phyloP scores from a whole-genome alignment of 2,329 filamentous ascomycete genomes.

The Pyrenophora teres region DNA sequence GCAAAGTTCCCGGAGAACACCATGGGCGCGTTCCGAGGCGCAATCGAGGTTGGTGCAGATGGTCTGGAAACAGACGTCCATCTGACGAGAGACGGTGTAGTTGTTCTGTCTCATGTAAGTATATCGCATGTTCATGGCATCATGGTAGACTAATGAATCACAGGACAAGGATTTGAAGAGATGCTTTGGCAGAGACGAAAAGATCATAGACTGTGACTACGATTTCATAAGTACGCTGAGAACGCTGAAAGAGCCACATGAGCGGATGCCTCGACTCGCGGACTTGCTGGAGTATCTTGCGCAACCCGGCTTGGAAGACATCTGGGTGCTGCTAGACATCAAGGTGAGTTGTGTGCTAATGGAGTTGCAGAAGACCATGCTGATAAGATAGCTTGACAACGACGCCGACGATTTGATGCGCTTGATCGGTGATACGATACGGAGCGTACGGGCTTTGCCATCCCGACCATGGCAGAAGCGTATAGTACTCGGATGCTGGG shows the following conservation, averaged over 20 bases:
- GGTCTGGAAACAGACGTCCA: constrained; percentile 90
- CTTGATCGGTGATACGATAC: constrained; percentile 68
- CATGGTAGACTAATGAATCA: constrained; percentile 9
- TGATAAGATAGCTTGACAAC: constrained; percentile 64
- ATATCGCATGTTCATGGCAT: background rate
- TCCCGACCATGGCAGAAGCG: constrained; percentile 69
- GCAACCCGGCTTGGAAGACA: constrained; percentile 64
- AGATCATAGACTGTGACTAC: constrained; percentile 78
- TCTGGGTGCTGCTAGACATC: constrained; percentile 87
- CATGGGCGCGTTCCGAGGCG: constrained; percentile 75
- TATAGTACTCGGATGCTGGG: constrained; percentile 83
- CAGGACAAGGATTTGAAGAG: constrained; percentile 77
- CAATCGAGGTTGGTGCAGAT: constrained; percentile 73
- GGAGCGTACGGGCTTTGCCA: constrained; percentile 52
- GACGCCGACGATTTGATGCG: constrained; percentile 71
- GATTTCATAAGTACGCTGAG: constrained; percentile 69
- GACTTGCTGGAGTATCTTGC: constrained; percentile 77
- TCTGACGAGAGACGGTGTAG: constrained; percentile 77
- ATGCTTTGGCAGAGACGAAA: constrained; percentile 77
- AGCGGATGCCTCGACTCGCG: constrained; percentile 72
- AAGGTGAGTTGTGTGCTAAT: constrained; percentile 63
- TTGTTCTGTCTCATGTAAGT: constrained; percentile 80
- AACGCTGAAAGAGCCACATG: constrained; percentile 69
- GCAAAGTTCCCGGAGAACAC: constrained; percentile 83
- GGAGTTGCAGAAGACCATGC: background rate